phyloP scores from a whole-genome alignment of 1,284 basidiomycete genomes.

The Melanopsichium pennsylvanicum region DNA sequence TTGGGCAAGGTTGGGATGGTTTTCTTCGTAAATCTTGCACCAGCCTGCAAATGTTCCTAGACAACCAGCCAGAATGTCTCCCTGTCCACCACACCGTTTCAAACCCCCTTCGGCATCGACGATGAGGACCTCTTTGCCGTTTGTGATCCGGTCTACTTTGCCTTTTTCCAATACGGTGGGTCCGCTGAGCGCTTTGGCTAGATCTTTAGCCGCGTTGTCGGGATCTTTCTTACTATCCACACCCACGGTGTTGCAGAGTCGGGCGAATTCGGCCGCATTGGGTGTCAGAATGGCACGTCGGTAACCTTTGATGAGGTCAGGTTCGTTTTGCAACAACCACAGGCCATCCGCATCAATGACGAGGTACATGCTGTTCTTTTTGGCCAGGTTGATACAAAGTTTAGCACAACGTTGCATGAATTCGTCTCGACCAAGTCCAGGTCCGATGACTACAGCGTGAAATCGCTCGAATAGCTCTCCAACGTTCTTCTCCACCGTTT shows the following conservation, averaged over 20 bases:
- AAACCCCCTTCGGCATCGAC: conserved; percentile 80
- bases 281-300: conserved; percentile 84
- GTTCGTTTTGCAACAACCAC: conserved; percentile 79
- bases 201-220: conserved; percentile 62
- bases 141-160: conserved; percentile 63
- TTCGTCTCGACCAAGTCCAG: conserved; percentile 77
- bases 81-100: conserved; percentile 94
- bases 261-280: conserved; percentile 90
- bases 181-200: conserved; percentile 81
- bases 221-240: conserved; percentile 62
- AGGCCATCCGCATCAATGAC: conserved; percentile 93
- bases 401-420: conserved; percentile 82
- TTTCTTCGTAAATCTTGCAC: conserved; percentile 82
- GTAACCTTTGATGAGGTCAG: conserved; percentile 80
- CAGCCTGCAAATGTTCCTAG: conserved; percentile 90
- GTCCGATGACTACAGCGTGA: conserved; percentile 90
- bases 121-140: conserved; percentile 71
- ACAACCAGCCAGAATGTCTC: conserved; percentile 87
- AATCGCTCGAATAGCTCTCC: conserved; percentile 79
- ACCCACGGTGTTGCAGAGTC: conserved; percentile 79
- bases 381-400: conserved; percentile 69
- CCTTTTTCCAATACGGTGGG: conserved; percentile 95
- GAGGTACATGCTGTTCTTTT: conserved; percentile 78
- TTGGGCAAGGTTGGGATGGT: background rate
- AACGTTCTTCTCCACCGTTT: conserved; percentile 71